Conservation (phyloP, 148 eudicot genomes). For the Rhododendron ovatum region DNA sequence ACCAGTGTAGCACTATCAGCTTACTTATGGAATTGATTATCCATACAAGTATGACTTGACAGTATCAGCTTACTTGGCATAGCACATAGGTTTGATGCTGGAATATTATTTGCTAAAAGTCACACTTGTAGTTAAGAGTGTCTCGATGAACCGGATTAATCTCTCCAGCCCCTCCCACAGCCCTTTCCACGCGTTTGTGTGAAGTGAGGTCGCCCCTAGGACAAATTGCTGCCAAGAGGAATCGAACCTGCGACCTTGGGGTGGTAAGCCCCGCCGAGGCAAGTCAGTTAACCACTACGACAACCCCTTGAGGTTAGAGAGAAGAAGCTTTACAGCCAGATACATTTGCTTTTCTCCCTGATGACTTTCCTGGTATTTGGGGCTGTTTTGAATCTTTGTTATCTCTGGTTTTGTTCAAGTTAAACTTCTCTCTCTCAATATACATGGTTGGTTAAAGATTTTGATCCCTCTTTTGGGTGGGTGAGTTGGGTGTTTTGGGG, state of each 20-base stretch:
- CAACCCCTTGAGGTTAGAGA: not conserved
- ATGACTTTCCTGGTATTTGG: not conserved
- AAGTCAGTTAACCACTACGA: no score
- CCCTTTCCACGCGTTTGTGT: no score
- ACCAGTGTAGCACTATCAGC: not conserved
- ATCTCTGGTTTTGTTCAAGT: not conserved
- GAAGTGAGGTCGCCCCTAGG: no score
- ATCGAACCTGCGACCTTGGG: no score
- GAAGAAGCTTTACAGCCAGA: not conserved
- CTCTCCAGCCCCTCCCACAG: no score
- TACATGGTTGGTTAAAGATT: not conserved
- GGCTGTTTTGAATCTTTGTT: not conserved
- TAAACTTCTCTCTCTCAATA: not conserved
- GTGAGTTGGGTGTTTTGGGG: not conserved
- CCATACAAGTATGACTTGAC: not conserved
- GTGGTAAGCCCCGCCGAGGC: no score
- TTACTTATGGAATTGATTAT: not conserved
- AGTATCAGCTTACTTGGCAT: not conserved
- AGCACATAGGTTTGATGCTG: not conserved
- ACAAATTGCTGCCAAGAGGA: no score
- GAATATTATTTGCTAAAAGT: not conserved
- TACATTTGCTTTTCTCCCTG: not conserved
- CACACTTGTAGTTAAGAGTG: not conserved
- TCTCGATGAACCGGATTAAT: no score
- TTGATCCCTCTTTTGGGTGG: not conserved